Evolutionary conservation across 1,284 basidiomycete species (phyloP).

Genomic region (Puccinia novopanici): DNA sequence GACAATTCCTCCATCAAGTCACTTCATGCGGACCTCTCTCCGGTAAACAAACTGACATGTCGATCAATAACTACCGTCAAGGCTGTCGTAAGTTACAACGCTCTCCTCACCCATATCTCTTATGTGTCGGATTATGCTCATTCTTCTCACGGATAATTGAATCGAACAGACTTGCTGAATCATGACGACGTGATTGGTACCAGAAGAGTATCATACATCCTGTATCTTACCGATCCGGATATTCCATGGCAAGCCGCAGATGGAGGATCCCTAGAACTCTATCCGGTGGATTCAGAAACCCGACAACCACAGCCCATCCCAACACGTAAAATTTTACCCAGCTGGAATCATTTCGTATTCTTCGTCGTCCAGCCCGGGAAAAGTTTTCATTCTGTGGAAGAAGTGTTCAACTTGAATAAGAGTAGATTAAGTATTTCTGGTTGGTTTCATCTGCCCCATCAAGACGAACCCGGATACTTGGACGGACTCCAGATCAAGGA

Average conservation of each 20-base stretch:
- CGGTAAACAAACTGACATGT: constrained; percentile 92
- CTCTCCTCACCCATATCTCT: too few species aligned
- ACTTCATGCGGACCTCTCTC: constrained; percentile 90
- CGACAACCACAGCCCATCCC: constrained; percentile 63
- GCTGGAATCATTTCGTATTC: constrained; percentile 96
- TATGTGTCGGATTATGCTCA: not conserved
- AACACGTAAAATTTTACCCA: constrained; percentile 70
- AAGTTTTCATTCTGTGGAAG: constrained; percentile 96
- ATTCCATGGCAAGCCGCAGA: constrained; percentile 59
- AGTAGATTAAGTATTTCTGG: constrained; percentile 78
- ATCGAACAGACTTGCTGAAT: constrained; percentile 77
- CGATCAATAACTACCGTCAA: constrained; percentile 85
- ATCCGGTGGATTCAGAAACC: constrained; percentile 64
- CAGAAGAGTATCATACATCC: constrained; percentile 91
- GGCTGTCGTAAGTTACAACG: constrained; percentile 60
- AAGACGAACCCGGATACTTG: constrained; percentile 29
- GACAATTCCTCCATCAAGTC: constrained; percentile 78
- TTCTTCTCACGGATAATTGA: too few species aligned
- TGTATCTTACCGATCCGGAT: constrained; percentile 84
- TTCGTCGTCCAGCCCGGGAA: constrained; percentile 77
- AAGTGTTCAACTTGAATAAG: constrained; percentile 79
- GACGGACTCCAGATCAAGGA: constrained; percentile 30
- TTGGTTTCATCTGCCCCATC: constrained; percentile 64
- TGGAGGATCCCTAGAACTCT: constrained; percentile 95
- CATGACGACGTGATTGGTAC: constrained; percentile 98